Percentiles rank a stretch among this genome's conserved stretches.
phyloP scores from a whole-genome alignment of 2,329 filamentous ascomycete species.

The Pseudomassariella vexata region DNA sequence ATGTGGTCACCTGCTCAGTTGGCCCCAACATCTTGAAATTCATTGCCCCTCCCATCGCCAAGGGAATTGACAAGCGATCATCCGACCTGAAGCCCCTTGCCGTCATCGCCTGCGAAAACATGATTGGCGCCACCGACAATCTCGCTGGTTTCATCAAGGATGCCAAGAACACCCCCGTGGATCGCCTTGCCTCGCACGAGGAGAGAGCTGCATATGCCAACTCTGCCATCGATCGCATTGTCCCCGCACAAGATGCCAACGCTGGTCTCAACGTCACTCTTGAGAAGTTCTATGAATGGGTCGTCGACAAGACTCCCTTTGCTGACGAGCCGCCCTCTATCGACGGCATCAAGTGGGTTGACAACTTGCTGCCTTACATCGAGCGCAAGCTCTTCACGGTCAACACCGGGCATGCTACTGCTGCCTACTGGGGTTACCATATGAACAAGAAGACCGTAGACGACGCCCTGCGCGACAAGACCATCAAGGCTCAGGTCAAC shows the following conservation, averaged over 20 bases:
- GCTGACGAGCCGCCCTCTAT: constrained; percentile 68
- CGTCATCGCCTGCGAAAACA: constrained; percentile 97
- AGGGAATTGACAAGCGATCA: constrained; percentile 80
- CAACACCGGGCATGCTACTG: constrained; percentile 95
- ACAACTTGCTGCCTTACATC: constrained; percentile 88
- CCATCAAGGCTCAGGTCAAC: constrained; percentile 75
- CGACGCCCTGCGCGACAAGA: constrained; percentile 75
- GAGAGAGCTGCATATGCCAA: constrained; percentile 87
- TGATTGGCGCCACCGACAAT: constrained; percentile 88
- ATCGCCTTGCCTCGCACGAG: constrained; percentile 62
- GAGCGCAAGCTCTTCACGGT: constrained; percentile 99
- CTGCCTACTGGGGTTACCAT: constrained; percentile 91
- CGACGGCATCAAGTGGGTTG: constrained; percentile 87
- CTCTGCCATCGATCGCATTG: constrained; percentile 96
- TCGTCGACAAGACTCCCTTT: constrained; percentile 85
- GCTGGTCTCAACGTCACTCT: constrained; percentile 87
- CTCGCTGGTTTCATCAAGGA: constrained; percentile 77
- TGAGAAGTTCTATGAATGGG: constrained; percentile 99
- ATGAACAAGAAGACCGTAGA: constrained; percentile 82
- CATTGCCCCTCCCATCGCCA: constrained; percentile 91
- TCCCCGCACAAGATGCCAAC: constrained; percentile 78
- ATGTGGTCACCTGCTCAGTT: constrained; percentile 93
- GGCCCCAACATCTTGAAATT: constrained; percentile 95
- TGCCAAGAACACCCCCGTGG: constrained; percentile 62
- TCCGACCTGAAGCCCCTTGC: constrained; percentile 61